phyloP scores from a whole-genome alignment of 1,139 yeast species.

The Oligophagozyma castellii region DNA sequence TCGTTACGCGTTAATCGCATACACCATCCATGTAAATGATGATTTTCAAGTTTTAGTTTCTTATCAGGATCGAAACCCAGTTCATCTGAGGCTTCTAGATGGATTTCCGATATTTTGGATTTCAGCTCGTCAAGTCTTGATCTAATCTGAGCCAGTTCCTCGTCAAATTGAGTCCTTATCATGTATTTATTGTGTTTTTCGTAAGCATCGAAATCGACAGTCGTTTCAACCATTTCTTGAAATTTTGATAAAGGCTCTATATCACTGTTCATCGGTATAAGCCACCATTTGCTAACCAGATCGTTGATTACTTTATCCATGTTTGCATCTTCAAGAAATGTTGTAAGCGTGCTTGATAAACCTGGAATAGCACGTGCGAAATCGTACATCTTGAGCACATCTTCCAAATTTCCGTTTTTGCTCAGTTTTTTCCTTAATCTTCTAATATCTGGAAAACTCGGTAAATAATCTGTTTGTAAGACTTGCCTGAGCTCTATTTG shows the following conservation, averaged over 20 bases:
- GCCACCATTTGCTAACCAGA: constrained; percentile 41
- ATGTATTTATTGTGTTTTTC: constrained; percentile 60
- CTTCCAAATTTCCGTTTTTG: constrained; percentile 54
- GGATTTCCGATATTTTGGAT: constrained; percentile 43
- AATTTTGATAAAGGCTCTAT: constrained; percentile 46
- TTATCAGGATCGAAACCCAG: constrained; percentile 72
- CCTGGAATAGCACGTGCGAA: constrained; percentile 60
- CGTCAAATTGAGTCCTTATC: constrained; percentile 84
- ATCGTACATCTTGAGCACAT: constrained; percentile 83
- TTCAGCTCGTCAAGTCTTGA: constrained; percentile 42
- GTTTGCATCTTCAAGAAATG: constrained; percentile 27
- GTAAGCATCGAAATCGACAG: constrained; percentile 74
- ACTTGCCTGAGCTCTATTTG: constrained; percentile 54
- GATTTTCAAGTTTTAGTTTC: constrained; percentile 78
- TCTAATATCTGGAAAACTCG: constrained; percentile 70
- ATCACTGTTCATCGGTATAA: constrained; percentile 38
- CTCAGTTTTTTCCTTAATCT: constrained; percentile 55
- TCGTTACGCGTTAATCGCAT: constrained; percentile 84
- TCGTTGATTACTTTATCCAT: constrained; percentile 17
- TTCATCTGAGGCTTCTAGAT: constrained; percentile 55
- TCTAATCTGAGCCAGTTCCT: constrained; percentile 49
- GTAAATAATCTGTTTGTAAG: constrained; percentile 53
- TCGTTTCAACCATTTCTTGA: constrained; percentile 81
- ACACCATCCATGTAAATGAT: constrained; percentile 85
- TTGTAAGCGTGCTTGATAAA: constrained; percentile 37